phyloP scores from a whole-genome alignment of 805 yeast species.

The Priceomyces castillae region DNA sequence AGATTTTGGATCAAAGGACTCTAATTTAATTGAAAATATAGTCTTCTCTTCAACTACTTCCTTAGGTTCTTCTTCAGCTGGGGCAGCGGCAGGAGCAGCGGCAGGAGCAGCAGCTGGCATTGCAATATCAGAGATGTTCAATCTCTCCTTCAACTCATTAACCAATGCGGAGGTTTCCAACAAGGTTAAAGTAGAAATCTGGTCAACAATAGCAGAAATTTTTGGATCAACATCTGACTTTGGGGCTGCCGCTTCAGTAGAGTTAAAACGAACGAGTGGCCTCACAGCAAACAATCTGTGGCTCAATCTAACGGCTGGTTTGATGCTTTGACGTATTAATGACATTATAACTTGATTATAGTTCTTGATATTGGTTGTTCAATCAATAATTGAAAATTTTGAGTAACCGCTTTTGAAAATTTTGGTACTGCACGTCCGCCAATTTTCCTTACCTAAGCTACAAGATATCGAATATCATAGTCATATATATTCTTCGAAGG shows the following conservation, averaged over 20 bases:
- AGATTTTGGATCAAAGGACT: conserved; percentile 88
- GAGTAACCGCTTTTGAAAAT: neutral
- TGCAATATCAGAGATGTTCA: conserved; percentile 92
- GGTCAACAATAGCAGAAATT: conserved; percentile 82
- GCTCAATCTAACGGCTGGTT: conserved; percentile 35
- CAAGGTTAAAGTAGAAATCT: conserved; percentile 85
- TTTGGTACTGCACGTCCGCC: neutral
- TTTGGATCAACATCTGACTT: conserved; percentile 76
- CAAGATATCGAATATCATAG: neutral
- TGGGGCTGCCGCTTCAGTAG: conserved; percentile 37
- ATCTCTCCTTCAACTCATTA: conserved; percentile 70
- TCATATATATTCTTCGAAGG: neutral
- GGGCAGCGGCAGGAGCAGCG: conserved; percentile 65
- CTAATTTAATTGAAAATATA: conserved; percentile 87
- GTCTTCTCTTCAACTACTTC: conserved; percentile 89
- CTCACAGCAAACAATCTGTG: conserved; percentile 20
- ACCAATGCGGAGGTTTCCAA: conserved; percentile 90
- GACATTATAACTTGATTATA: conserved; percentile 15
- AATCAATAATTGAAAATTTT: conserved; percentile 8
- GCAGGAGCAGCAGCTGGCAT: conserved; percentile 66
- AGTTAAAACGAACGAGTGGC: conserved; percentile 44
- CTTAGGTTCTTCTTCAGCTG: conserved; percentile 64
- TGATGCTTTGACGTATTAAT: conserved; percentile 37
- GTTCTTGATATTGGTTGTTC: neutral
- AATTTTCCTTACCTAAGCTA: conserved; percentile 9